These are phyloP conservation scores for Sordariomycetes sp. DNA, from an alignment of 2,329 filamentous ascomycete species.

Conservation along the genomic window DNA sequence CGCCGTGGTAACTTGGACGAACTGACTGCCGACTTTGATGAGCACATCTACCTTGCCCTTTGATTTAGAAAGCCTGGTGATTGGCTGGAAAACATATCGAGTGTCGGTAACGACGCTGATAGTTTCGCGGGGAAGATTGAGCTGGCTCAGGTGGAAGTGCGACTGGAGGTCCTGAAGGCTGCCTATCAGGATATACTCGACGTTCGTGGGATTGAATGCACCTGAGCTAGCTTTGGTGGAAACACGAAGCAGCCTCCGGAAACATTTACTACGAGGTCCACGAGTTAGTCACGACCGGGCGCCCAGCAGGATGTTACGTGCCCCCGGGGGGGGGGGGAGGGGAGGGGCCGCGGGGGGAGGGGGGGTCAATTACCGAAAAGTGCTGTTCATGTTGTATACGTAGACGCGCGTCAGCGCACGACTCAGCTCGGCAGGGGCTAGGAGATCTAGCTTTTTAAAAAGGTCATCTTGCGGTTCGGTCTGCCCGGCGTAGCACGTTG, in stretches of 20 bases:
- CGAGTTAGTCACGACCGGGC: neutral
- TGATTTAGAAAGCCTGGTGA: slow-evolving; percentile 52
- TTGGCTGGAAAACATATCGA: slow-evolving; percentile 50
- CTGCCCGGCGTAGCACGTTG: slow-evolving; percentile 56
- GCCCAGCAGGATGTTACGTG: neutral
- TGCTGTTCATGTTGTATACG: slow-evolving; percentile 62
- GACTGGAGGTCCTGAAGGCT: slow-evolving; percentile 50
- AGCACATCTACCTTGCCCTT: slow-evolving; percentile 58
- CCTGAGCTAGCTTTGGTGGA: slow-evolving; percentile 46
- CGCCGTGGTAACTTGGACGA: slow-evolving; percentile 55
- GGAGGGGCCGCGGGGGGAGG: neutral
- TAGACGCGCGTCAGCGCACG: slow-evolving; percentile 48
- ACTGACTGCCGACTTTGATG: slow-evolving; percentile 56
- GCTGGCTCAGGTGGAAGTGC: slow-evolving; percentile 53
- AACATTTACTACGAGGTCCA: slow-evolving; percentile 40
- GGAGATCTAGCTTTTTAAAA: slow-evolving; percentile 47
- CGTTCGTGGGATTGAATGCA: slow-evolving; percentile 49
- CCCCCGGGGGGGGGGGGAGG: neutral
- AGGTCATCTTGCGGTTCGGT: slow-evolving; percentile 53
- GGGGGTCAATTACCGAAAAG: slow-evolving; percentile 38
- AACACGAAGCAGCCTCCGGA: slow-evolving; percentile 48
- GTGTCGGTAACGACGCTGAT: slow-evolving; percentile 56
- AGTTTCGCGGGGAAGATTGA: slow-evolving; percentile 57
- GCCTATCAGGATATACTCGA: slow-evolving; percentile 53
- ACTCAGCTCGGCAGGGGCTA: slow-evolving; percentile 48